Base-by-base conservation (phyloP, 2,329 filamentous ascomycete genomes). In the Botrytis squamosa region DNA sequence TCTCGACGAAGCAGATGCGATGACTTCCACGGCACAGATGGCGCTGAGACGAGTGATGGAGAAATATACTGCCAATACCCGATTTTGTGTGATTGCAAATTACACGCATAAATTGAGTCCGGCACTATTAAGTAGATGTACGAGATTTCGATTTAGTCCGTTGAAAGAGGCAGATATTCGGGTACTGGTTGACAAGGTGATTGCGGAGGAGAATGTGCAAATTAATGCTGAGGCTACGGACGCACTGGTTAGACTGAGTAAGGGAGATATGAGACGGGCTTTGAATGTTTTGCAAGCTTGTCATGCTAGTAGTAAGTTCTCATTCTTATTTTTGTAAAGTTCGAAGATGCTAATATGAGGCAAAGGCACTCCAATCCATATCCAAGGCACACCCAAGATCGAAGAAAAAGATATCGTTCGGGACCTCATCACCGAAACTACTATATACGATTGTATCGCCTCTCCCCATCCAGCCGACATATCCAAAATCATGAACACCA, bases 11-110 rank as follows among this genome's bases (percentile, higher is more conserved):
- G 96, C 96, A n/a, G 96, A 99, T 82, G 96, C 96, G 71, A 99
- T 99, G 96, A 99, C 96, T n/a, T 92, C 93, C 71, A 97, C 95
- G 0, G 96, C 96, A 9, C 96, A 99, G 84, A 99, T 99, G 95
- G 96, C 96, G 0, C 86, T 99, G 72, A 89, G 96, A 75, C 88
- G 96, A 66, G 98, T 99, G 81, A 99, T 99, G 96, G 96, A 99
- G 82, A 97, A 97, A 84, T 99, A 99, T 85, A 99, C 96, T 0
- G 93, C 93, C 75, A 99, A 99, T 84, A 98, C 96, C 3, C 88
- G 96, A 70, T 99, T 99, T 85, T 98, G 95, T 85, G 94, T 99
- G 81, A 98, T 99, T 79, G 96, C 96, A 79, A 99, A 99, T 84
- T 99, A 99, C 83, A 96, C 96, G 44, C 96, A 99, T 85, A 99